Base-by-base conservation (phyloP, 2,329 filamentous ascomycete species). In the Neonectria neomacrospora region DNA sequence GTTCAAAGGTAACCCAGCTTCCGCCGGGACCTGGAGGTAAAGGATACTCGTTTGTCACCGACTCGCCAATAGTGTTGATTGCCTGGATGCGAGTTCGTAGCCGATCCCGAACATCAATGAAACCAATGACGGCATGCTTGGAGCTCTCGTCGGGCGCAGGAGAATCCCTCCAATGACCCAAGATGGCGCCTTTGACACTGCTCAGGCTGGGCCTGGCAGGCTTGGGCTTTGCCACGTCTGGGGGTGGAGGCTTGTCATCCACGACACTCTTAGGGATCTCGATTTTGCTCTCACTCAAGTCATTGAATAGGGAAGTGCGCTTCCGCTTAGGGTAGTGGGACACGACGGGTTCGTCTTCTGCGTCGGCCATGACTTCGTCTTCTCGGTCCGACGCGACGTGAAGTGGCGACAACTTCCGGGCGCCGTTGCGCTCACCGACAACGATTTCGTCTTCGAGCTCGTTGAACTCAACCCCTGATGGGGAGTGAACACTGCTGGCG, bases 1-100 rank as follows among this genome's bases (percentile, higher is more conserved):
- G 80, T 61, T 88, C 85, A 67, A 89, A 89, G 0, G 86, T 89
- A 23, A 89, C 86, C 87, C 87, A 90, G 72, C 86, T 88, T 56
- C 86, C 87, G 22, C 87, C 87, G 1, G 86, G 85, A 0, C 86
- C 87, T 2, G 85, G 82, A 1, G 86, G 87, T 4, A 87, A 70
- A 32, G 85, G 78, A 71, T 81, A 81, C 28, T 80, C 77, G 42
- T 79, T 73, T 6, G 81, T 78, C 28, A 89, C 78, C 2, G 78
- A 71, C 11, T 84, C 80, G 12, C 85, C 85, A 2, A 76, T 71
- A 22, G 83, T 81, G 47, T 82, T 86, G 52, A 79, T 77, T 0
- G 79, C 77, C 68, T 87, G 84, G 39, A 89, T 84, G 7, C 86
- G 82, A 2, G 87, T 89, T 26, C 88, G 85, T 2, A 90, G 80